These are phyloP conservation scores for Leccinum pseudoinsigne DNA, from an alignment of 1,284 basidiomycete genomes.

Conservation along the genomic window DNA sequence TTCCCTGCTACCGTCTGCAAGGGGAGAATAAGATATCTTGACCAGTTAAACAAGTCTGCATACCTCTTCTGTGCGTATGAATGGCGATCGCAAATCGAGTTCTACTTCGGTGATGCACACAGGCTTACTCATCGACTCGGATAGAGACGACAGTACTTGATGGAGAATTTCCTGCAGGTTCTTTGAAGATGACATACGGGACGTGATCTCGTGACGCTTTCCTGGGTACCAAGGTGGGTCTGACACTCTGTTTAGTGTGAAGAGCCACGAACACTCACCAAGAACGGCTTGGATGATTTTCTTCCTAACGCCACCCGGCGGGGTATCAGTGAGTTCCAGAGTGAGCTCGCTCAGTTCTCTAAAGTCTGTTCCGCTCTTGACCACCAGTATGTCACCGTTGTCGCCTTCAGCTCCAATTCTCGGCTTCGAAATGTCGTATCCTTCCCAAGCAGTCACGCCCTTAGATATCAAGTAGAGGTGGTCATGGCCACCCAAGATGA, in stretches of 20 bases:
- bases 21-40: not conserved
- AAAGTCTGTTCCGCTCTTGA: conserved; percentile 93
- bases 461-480: conserved; percentile 84
- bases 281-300: conserved; percentile 66
- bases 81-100: conserved; percentile 75
- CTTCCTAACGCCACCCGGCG: conserved; percentile 62
- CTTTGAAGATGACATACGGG: conserved; percentile 60
- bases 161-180: conserved; percentile 63
- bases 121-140: conserved; percentile 67
- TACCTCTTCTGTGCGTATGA: conserved; percentile 76
- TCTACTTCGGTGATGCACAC: conserved; percentile 70
- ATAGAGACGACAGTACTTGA: conserved; percentile 70
- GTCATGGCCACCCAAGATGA: conserved; percentile 90
- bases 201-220: conserved; percentile 60
- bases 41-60: conserved; percentile 2
- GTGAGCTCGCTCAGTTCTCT: conserved; percentile 79
- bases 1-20: conserved; percentile 78
- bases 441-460: conserved; percentile 75
- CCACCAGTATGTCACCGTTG: conserved; percentile 65
- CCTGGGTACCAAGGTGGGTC: conserved; percentile 38
- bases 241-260: not conserved
- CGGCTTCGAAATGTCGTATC: conserved; percentile 55
- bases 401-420: conserved; percentile 78
- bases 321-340: conserved; percentile 64
- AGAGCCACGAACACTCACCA: conserved; percentile 40